Percentiles rank a stretch among this genome's conserved stretches.
Evolutionary conservation across 345 rosid genomes (phyloP).

Genomic region (Zanthoxylum bungeanum): DNA sequence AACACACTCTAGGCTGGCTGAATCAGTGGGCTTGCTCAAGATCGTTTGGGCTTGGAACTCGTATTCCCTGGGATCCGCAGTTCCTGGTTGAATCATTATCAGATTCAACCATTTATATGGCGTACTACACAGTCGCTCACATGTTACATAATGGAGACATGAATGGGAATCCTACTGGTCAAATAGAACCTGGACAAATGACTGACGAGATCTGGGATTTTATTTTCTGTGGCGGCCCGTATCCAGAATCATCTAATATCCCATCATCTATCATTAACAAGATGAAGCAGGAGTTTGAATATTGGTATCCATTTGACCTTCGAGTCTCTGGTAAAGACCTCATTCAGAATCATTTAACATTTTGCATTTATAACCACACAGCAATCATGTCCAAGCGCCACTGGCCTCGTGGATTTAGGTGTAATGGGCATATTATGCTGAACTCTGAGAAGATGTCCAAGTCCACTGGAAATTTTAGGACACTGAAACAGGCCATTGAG

Average conservation of each 20-base stretch:
- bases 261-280: constrained; percentile 51
- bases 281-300: constrained; percentile 96
- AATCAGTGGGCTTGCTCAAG: too few relatives aligned
- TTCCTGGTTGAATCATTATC: too few relatives aligned
- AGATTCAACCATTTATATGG: too few relatives aligned
- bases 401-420: constrained; percentile 95
- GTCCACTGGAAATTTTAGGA: constrained; percentile 94
- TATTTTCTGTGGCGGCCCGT: constrained; percentile 67
- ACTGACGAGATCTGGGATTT: constrained; percentile 92
- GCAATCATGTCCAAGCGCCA: constrained; percentile 70
- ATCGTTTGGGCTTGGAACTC: too few relatives aligned
- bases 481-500: constrained; percentile 75
- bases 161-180: constrained; percentile 53
- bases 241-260: constrained; percentile 62
- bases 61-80: too few relatives aligned
- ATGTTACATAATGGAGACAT: too few relatives aligned
- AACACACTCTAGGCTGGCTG: too few relatives aligned
- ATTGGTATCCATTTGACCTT: constrained; percentile 96
- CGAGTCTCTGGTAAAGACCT: constrained; percentile 97
- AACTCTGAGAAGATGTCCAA: constrained; percentile 96
- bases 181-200: constrained; percentile 65
- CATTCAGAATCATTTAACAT: constrained; percentile 92
- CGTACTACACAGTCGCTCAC: too few relatives aligned
- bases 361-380: constrained; percentile 82
- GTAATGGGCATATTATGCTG: constrained; percentile 94